These are phyloP conservation scores for Fraxinus sp. DNA, from an alignment of 305 asterid genomes.

Conservation along the genomic window DNA sequence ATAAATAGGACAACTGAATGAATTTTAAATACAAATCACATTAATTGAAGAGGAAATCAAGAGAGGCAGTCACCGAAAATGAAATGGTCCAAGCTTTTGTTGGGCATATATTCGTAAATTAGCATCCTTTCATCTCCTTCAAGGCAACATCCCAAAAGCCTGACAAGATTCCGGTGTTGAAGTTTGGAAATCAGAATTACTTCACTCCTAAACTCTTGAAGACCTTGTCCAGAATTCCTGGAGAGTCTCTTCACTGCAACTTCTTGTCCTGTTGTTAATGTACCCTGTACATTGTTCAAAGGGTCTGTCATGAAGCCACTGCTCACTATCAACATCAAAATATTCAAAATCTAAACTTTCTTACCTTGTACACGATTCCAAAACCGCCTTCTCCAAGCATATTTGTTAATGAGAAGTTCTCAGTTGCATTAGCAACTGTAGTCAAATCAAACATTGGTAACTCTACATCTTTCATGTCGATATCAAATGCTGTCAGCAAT, in stretches of 20 bases:
- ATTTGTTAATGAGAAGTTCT: constrained; percentile 24
- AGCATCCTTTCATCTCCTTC: neutral
- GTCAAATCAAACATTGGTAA: constrained; percentile 23
- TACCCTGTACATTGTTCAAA: neutral
- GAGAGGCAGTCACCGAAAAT: constrained; percentile 12
- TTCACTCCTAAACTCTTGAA: constrained; percentile 20
- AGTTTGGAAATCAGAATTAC: neutral
- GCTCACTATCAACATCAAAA: neutral
- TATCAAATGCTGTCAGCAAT: neutral
- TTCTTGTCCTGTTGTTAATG: neutral
- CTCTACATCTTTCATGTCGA: neutral
- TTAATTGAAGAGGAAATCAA: neutral
- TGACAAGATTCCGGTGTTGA: neutral
- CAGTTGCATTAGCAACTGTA: constrained; percentile 24
- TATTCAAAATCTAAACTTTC: neutral
- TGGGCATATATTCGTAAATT: too few relatives aligned
- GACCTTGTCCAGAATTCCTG: constrained; percentile 6
- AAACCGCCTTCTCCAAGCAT: constrained; percentile 33
- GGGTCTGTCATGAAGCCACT: neutral
- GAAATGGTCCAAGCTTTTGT: constrained; percentile 12
- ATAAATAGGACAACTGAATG: neutral
- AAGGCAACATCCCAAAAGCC: neutral
- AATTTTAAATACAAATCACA: too few relatives aligned
- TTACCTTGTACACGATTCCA: constrained; percentile 35
- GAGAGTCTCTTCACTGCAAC: neutral